Conservation (phyloP, 129 eudicot genomes). For the Logfia minima region DNA sequence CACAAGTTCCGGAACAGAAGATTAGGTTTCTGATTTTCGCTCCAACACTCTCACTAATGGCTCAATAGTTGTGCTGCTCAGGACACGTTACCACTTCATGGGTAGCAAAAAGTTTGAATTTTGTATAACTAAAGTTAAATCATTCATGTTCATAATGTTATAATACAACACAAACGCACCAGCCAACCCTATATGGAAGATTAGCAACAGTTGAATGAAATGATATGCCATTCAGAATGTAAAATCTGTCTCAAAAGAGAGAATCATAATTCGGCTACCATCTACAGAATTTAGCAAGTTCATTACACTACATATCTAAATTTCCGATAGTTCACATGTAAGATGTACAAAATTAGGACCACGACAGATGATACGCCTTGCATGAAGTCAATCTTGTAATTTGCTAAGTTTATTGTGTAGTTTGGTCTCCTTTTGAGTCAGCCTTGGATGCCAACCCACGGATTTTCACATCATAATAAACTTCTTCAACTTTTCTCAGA, state of each 20-base stretch:
- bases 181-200: not conserved
- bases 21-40: no score
- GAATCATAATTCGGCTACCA: not conserved
- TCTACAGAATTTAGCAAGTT: constrained; percentile 6
- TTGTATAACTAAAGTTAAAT: no score
- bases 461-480: constrained; percentile 81
- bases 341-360: constrained; percentile 9
- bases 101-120: no score
- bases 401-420: constrained; percentile 33
- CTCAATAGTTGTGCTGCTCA: no score
- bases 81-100: no score
- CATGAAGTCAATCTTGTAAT: not conserved
- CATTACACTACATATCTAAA: not conserved
- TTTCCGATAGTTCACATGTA: constrained; percentile 1
- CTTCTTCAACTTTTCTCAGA: constrained; percentile 82
- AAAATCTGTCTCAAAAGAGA: not conserved
- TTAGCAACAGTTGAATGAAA: not conserved
- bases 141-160: no score
- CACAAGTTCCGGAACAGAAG: no score
- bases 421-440: constrained; percentile 39
- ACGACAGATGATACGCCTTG: not conserved
- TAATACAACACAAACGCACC: not conserved
- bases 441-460: constrained; percentile 65
- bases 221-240: constrained; percentile 2
- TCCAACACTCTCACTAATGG: no score